phyloP scores from a whole-genome alignment of 371 early-diverging fungal species.

The Zopfochytrium polystomum region DNA sequence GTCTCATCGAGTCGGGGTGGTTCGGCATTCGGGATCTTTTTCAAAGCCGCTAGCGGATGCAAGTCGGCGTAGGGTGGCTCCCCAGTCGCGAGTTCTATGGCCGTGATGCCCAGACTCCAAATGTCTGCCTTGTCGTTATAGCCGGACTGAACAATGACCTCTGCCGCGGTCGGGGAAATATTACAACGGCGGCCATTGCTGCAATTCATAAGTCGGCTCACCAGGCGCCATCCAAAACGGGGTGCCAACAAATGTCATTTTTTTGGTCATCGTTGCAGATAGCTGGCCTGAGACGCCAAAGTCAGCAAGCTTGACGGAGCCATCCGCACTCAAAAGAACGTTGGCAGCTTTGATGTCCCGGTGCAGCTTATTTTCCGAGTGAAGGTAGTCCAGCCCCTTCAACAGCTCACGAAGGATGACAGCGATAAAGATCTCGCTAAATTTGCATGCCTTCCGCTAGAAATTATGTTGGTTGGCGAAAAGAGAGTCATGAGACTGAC shows the following conservation, averaged over 20 bases:
- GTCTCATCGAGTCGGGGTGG: conserved; percentile 74
- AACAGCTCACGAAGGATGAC: conserved; percentile 88
- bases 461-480: no score
- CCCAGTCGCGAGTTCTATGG: conserved; percentile 93
- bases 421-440: conserved; percentile 87
- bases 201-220: not conserved
- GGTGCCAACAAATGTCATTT: conserved; percentile 98
- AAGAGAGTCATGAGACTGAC: conserved; percentile 40
- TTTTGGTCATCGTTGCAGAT: conserved; percentile 88
- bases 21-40: conserved; percentile 86
- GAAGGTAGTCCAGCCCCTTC: conserved; percentile 91
- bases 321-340: conserved; percentile 71
- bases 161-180: conserved; percentile 36
- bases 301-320: conserved; percentile 90
- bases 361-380: conserved; percentile 90
- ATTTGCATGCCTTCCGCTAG: conserved; percentile 45
- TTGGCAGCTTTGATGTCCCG: conserved; percentile 84
- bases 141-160: conserved; percentile 93
- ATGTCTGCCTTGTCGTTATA: conserved; percentile 97
- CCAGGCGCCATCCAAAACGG: conserved; percentile 97
- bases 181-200: not conserved
- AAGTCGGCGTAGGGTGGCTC: conserved; percentile 89
- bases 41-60: conserved; percentile 91
- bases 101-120: conserved; percentile 98
- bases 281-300: conserved; percentile 97